These are phyloP conservation scores for Sugiyamaella marilandica DNA, from an alignment of 805 yeast species.

Conservation along the genomic window DNA sequence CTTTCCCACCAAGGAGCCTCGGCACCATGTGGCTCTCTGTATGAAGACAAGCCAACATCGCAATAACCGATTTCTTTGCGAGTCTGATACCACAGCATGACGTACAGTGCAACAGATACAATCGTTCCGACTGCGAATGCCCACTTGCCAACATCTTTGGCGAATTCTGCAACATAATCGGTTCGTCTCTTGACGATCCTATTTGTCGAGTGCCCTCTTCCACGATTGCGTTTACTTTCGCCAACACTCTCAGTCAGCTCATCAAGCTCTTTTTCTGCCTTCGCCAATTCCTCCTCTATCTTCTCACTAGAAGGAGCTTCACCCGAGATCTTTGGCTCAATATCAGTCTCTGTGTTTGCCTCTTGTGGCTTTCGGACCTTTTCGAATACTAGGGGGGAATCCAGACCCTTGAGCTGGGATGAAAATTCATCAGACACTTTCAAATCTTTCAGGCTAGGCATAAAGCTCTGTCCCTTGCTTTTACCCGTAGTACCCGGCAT, in stretches of 20 bases:
- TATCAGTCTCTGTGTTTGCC: conserved; percentile 10
- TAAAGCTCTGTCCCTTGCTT: conserved; percentile 20
- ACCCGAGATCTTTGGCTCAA: conserved; percentile 3
- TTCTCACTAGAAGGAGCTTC: neutral
- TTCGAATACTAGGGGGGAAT: conserved; percentile 2
- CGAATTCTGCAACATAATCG: neutral
- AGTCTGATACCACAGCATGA: conserved; percentile 63
- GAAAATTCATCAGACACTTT: conserved; percentile 18
- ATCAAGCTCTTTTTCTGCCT: conserved; percentile 2
- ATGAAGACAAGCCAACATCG: conserved; percentile 36
- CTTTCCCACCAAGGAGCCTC: conserved; percentile 4
- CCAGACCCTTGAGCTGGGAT: conserved; percentile 5
- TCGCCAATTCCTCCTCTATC: neutral
- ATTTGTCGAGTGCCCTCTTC: neutral
- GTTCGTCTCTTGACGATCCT: neutral
- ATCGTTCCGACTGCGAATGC: conserved; percentile 20
- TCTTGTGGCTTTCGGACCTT: conserved; percentile 3
- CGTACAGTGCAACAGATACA: conserved; percentile 38
- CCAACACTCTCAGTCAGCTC: neutral
- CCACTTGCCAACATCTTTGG: neutral
- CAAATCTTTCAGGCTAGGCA: conserved; percentile 21
- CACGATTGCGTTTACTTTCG: neutral
- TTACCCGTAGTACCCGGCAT: neutral
- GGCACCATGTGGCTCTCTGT: neutral
- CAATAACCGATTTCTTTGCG: conserved; percentile 66